phyloP scores from a whole-genome alignment of 2,329 filamentous ascomycete species.

The Penicillium sp. region DNA sequence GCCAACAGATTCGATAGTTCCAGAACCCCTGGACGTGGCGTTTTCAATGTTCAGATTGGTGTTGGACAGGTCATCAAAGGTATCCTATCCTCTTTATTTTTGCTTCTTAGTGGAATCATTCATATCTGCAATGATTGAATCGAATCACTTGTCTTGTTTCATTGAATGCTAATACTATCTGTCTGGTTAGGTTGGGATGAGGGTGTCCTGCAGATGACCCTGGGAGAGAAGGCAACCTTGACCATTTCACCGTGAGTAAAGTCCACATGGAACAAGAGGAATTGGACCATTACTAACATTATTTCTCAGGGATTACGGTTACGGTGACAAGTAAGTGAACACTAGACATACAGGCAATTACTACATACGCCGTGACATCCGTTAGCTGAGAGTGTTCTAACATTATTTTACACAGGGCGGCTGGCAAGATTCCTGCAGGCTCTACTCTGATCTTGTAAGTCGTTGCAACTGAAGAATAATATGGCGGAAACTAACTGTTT shows the following conservation, averaged over 20 bases:
- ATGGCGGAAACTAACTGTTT: neutral
- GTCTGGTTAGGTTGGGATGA: constrained; percentile 67
- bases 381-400: constrained; percentile 5
- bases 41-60: constrained; percentile 76
- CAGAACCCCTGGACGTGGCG: constrained; percentile 60
- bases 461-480: neutral
- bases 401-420: constrained; percentile 7
- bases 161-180: neutral
- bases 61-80: constrained; percentile 81
- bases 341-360: neutral
- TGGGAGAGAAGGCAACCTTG: constrained; percentile 83
- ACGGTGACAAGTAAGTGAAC: constrained; percentile 37
- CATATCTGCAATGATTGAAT: neutral
- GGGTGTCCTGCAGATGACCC: constrained; percentile 76
- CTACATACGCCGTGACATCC: neutral
- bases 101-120: neutral
- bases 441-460: constrained; percentile 78
- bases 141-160: neutral
- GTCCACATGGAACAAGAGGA: neutral
- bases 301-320: constrained; percentile 32
- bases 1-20: constrained; percentile 78
- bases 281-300: neutral
- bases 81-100: constrained; percentile 41
- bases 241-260: constrained; percentile 69
- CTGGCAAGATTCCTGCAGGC: constrained; percentile 62